Conservation (phyloP, 2,329 filamentous ascomycete genomes). For the Beauveria asiatica region DNA sequence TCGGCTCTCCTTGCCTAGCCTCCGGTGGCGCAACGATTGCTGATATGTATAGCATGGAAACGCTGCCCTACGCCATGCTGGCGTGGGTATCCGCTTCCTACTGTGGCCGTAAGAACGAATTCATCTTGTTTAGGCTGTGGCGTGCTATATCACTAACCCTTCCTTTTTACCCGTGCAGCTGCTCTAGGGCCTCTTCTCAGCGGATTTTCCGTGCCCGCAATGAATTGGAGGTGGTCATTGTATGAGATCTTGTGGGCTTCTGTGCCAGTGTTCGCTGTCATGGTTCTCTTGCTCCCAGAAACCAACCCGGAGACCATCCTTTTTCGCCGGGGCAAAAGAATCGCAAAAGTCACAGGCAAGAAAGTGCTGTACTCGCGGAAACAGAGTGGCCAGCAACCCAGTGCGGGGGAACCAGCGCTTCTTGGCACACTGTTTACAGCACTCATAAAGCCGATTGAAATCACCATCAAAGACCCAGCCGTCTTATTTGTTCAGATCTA, state of each 20-base stretch:
- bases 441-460: conserved; percentile 52
- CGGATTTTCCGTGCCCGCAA: conserved; percentile 49
- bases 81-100: conserved; percentile 49
- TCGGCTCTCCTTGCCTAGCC: conserved; percentile 56
- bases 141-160: too few species aligned
- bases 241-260: conserved; percentile 58
- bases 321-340: conserved; percentile 49
- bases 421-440: conserved; percentile 35
- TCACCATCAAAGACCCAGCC: conserved; percentile 53
- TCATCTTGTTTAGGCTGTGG: too few species aligned
- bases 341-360: conserved; percentile 52
- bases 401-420: conserved; percentile 38
- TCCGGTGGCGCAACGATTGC: conserved; percentile 44
- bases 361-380: conserved; percentile 48
- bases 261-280: conserved; percentile 47
- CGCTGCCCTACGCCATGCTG: conserved; percentile 50
- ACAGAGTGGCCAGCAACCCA: conserved; percentile 51
- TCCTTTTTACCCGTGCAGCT: conserved; percentile 22
- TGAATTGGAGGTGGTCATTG: conserved; percentile 54
- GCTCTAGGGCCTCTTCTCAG: conserved; percentile 53
- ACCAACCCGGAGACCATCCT: conserved; percentile 53
- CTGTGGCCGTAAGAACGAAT: conserved; percentile 29
- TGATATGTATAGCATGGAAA: conserved; percentile 46
- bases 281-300: conserved; percentile 58
- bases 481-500: conserved; percentile 56